Conservation (phyloP, 495 filamentous ascomycete species). For the Penicillium fimorum region DNA sequence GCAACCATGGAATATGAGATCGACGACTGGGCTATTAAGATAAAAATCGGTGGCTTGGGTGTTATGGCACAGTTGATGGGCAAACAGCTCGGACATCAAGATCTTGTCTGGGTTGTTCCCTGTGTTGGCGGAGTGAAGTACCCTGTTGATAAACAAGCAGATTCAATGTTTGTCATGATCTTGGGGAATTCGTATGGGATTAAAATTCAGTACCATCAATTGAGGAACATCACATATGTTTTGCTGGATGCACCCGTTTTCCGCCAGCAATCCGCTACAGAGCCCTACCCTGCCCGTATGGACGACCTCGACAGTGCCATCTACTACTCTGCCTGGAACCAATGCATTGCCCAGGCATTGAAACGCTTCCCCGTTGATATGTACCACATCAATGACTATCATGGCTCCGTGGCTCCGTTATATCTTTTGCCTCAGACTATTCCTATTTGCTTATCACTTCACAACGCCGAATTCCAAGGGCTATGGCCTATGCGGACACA, state of each 20-base stretch:
- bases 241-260: constrained; percentile 70
- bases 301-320: constrained; percentile 71
- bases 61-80: constrained; percentile 73
- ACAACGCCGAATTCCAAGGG: constrained; percentile 74
- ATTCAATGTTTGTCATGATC: constrained; percentile 65
- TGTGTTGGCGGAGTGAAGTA: constrained; percentile 68
- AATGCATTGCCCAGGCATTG: constrained; percentile 64
- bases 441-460: constrained; percentile 51
- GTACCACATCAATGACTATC: constrained; percentile 82
- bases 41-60: constrained; percentile 72
- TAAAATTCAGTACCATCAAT: constrained; percentile 62
- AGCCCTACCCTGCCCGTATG: constrained; percentile 72
- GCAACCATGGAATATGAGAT: constrained; percentile 76
- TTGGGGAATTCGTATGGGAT: constrained; percentile 64
- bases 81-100: constrained; percentile 63
- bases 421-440: constrained; percentile 63
- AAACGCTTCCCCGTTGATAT: constrained; percentile 62
- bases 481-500: constrained; percentile 72
- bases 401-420: constrained; percentile 69
- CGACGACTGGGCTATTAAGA: constrained; percentile 68
- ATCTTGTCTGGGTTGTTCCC: constrained; percentile 76
- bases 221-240: constrained; percentile 71
- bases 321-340: constrained; percentile 74
- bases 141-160: constrained; percentile 56
- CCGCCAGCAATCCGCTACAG: constrained; percentile 62